A percentile compares a stretch with the other conserved stretches of the same genome.
Conservation (phyloP, 75 land plant species). For the Larix kaempferi region DNA sequence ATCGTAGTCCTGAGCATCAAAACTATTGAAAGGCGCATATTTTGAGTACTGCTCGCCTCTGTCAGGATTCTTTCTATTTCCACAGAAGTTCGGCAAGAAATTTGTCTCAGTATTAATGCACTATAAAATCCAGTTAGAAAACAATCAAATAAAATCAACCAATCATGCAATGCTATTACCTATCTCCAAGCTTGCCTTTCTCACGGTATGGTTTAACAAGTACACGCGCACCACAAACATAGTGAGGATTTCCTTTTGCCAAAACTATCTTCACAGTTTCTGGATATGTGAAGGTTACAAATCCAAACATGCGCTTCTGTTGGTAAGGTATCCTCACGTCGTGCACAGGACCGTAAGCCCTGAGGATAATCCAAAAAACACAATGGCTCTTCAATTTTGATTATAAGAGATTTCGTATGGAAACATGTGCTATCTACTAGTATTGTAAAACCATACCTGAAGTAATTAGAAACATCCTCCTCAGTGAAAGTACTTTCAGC, state of each 20-base stretch:
- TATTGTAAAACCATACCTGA: conserved; percentile 45
- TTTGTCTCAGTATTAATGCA: no score
- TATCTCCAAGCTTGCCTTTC: conserved; percentile 72
- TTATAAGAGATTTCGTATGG: not conserved
- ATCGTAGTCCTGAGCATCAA: conserved; percentile 1
- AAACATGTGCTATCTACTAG: not conserved
- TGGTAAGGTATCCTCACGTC: conserved; percentile 97
- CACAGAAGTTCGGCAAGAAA: no score
- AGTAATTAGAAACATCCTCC: conserved; percentile 86
- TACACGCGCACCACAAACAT: conserved; percentile 89
- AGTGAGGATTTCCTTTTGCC: conserved; percentile 86
- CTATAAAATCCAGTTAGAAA: no score
- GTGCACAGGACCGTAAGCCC: conserved; percentile 82
- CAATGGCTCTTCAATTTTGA: not conserved
- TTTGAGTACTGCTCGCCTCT: not conserved
- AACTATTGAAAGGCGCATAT: not conserved
- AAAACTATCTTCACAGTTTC: conserved; percentile 83
- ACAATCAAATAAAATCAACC: no score
- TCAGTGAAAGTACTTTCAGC: conserved; percentile 97
- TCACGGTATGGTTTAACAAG: conserved; percentile 96
- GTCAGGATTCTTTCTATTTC: not conserved
- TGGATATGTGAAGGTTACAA: conserved; percentile 82
- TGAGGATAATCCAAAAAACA: conserved; percentile 12
- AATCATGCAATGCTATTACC: conserved; percentile 28
- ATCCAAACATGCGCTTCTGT: conserved; percentile 98